These are phyloP conservation scores for Parascedosporium putredinis DNA, from an alignment of 2,329 filamentous ascomycete species.

Conservation along the genomic window DNA sequence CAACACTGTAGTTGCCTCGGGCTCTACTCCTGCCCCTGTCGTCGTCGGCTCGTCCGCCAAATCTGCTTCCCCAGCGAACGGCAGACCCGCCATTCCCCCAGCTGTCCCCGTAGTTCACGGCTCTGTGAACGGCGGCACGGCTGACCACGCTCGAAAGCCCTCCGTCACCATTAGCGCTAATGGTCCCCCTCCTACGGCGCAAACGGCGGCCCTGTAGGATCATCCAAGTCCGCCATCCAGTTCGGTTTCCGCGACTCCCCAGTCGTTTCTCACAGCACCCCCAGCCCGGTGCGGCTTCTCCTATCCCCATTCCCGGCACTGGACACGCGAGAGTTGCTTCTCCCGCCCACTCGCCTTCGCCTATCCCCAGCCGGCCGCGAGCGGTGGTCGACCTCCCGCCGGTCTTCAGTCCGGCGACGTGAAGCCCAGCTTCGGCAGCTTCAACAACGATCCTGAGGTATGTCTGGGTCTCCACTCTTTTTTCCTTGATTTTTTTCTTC, in stretches of 20 bases:
- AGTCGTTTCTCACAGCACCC: conserved; percentile 55
- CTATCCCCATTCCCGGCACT: conserved; percentile 52
- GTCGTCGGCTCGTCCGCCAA: conserved; percentile 42
- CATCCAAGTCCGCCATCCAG: conserved; percentile 57
- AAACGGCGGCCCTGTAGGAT: conserved; percentile 58
- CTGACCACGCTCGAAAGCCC: conserved; percentile 72
- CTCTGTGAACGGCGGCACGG: conserved; percentile 57
- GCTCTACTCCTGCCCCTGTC: conserved; percentile 40
- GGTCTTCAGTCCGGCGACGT: conserved; percentile 54
- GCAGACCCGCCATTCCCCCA: conserved; percentile 61
- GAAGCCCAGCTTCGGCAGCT: conserved; percentile 71
- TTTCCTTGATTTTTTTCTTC: conserved; percentile 4
- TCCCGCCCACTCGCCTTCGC: conserved; percentile 79
- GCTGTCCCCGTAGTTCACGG: conserved; percentile 52
- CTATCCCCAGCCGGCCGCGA: conserved; percentile 82
- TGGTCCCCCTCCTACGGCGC: conserved; percentile 64
- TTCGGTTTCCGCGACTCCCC: conserved; percentile 72
- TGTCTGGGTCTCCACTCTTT: conserved; percentile 25
- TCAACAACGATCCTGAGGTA: conserved; percentile 72
- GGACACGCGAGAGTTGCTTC: conserved; percentile 58
- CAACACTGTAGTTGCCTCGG: conserved; percentile 50
- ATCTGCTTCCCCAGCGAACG: conserved; percentile 73
- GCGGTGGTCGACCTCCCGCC: conserved; percentile 77
- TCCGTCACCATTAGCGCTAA: conserved; percentile 88
- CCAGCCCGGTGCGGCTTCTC: conserved; percentile 46